Percentiles rank a stretch among this genome's conserved stretches.
Evolutionary conservation across 2,329 filamentous ascomycete genomes (phyloP).

Genomic region (Fusarium devonianum): DNA sequence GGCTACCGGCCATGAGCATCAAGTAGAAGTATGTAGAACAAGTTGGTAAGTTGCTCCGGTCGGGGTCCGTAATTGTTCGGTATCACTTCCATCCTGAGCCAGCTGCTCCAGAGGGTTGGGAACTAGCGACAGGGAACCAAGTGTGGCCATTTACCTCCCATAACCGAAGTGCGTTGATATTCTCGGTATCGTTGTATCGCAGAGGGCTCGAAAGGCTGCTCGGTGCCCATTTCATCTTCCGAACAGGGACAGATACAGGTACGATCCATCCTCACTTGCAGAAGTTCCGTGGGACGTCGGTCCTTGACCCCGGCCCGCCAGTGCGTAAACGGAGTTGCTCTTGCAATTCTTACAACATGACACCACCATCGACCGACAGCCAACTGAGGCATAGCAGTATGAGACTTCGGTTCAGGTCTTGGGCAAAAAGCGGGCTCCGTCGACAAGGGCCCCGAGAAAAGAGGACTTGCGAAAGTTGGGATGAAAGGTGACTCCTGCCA

Average conservation of each 20-base stretch:
- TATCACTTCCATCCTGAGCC: conserved; percentile 31
- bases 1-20: background rate
- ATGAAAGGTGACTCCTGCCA: conserved; percentile 31
- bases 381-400: conserved; percentile 8
- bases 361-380: conserved; percentile 33
- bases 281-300: conserved; percentile 2
- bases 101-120: conserved; percentile 34
- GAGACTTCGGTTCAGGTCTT: conserved; percentile 14
- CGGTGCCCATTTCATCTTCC: conserved; percentile 15
- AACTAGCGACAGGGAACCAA: conserved; percentile 26
- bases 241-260: conserved; percentile 13
- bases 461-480: conserved; percentile 26
- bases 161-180: conserved; percentile 15
- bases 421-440: conserved; percentile 9
- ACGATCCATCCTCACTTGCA: conserved; percentile 10
- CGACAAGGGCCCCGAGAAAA: conserved; percentile 13
- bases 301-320: conserved; percentile 30
- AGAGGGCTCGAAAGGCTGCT: conserved; percentile 36
- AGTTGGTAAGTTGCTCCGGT: conserved; percentile 28
- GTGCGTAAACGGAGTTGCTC: conserved; percentile 23
- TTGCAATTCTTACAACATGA: conserved; percentile 29
- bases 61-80: conserved; percentile 25
- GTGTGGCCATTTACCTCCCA: conserved; percentile 9
- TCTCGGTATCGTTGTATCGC: conserved; percentile 14
- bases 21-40: conserved; percentile 12